These are phyloP conservation scores for Odontarrhena argentea DNA, from an alignment of 345 rosid genomes.

Conservation along the genomic window DNA sequence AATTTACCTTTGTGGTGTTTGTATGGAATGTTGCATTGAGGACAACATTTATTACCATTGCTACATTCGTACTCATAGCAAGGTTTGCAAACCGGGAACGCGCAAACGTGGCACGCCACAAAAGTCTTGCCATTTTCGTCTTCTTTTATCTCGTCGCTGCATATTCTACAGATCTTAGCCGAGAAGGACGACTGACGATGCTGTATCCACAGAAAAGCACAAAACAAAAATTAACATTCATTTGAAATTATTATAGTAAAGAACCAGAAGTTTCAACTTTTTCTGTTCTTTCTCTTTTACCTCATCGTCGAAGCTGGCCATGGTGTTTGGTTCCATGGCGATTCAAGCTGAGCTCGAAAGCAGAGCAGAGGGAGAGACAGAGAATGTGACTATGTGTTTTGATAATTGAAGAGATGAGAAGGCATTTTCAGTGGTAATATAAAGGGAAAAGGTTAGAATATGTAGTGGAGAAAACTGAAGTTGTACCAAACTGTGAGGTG, in stretches of 20 bases:
- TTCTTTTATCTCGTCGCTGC: constrained; percentile 73
- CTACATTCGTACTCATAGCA: constrained; percentile 92
- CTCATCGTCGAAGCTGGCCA: constrained; percentile 60
- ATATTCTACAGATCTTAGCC: constrained; percentile 62
- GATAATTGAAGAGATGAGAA: constrained; percentile 32
- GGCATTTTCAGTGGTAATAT: constrained; percentile 14
- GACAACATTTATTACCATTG: constrained; percentile 85
- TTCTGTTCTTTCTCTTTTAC: constrained; percentile 33
- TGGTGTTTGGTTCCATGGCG: constrained; percentile 54
- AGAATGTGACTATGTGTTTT: constrained; percentile 33
- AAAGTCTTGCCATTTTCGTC: constrained; percentile 62
- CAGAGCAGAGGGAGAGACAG: constrained; percentile 13
- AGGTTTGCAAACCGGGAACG: constrained; percentile 84
- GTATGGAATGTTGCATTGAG: constrained; percentile 90
- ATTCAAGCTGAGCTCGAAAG: constrained; percentile 23
- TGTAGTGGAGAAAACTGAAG: constrained; percentile 26
- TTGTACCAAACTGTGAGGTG: constrained; percentile 87
- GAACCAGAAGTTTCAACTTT: constrained; percentile 17
- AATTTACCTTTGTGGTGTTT: constrained; percentile 75
- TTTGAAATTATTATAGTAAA: not conserved
- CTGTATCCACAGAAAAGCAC: constrained; percentile 39
- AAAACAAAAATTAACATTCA: too few relatives aligned
- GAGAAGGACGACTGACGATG: constrained; percentile 47
- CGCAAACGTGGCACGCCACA: constrained; percentile 77
- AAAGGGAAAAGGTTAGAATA: constrained; percentile 6